Base-by-base conservation (phyloP, 768 basidiomycete species). In the Amanita muscaria region DNA sequence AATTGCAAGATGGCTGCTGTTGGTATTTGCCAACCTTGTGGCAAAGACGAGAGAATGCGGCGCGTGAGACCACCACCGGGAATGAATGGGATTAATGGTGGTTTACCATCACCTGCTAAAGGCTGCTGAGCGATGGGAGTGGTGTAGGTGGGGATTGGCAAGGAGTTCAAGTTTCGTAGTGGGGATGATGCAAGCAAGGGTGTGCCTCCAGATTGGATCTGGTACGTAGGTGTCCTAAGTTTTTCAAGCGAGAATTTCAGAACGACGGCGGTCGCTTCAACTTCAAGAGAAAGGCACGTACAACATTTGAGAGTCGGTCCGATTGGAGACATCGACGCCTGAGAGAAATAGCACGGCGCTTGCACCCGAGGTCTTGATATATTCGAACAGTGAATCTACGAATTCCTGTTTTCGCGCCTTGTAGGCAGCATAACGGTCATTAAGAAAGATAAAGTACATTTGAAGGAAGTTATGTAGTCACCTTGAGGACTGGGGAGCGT, bases 231-330 rank as follows among this genome's bases (percentile, higher is more conserved):
- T 4, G 79, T 81, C 33, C 83, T 88, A n/a, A n/a, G n/a, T n/a
- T n/a, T n/a, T n/a, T n/a, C n/a, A n/a, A n/a, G n/a, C 35, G 9
- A 25, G 19, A 14, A 31, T 29, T 10, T 21, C 31, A 42, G 3
- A 45, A 22, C 37, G 3, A 8, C 23, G 32, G n/a, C 12, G 21
- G 29, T 18, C 31, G n/a, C n/a, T n/a, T n/a, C n/a, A n/a, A n/a
- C n/a, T n/a, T n/a, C 22, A 40, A 45, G 48, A 14, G 3, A 36
- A 19, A 9, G 32, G 34, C 24, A 63, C 79, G 48, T 57, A 90
- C 88, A 70, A 54, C 79, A 90, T 87, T 54, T 91, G 88, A 1
- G 70, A 63, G 55, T 91, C 88, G 18, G 79, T 78, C 50, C 88
- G 73, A 53, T 83, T 77, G 11, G 79, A 75, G 22, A 76, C 67